Percentiles rank a stretch among this genome's conserved stretches.
phyloP scores from a whole-genome alignment of 1,139 yeast species.

The Pichia norvegensis region DNA sequence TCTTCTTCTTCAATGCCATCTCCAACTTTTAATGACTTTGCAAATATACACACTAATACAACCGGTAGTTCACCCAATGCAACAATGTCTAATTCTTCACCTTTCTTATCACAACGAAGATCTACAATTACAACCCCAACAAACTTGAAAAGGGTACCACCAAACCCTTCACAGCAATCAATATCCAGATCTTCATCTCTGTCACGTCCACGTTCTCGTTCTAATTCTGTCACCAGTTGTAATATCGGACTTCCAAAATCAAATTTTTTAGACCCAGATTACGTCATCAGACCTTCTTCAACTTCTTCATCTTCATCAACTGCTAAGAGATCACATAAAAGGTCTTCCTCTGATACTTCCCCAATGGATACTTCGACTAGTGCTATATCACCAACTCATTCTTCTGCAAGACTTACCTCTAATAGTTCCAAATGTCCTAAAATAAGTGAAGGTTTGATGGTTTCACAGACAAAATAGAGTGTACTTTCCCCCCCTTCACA shows the following conservation, averaged over 20 bases:
- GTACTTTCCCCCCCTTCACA: neutral
- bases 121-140: conserved; percentile 17
- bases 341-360: neutral
- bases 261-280: neutral
- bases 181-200: conserved; percentile 10
- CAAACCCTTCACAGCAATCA: neutral
- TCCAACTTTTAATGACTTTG: neutral
- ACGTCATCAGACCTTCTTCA: neutral
- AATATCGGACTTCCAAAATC: neutral
- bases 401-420: neutral
- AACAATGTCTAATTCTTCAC: conserved; percentile 7
- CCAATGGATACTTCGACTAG: neutral
- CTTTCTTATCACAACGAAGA: conserved; percentile 18
- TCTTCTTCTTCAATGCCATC: conserved; percentile 12
- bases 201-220: conserved; percentile 4
- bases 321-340: neutral
- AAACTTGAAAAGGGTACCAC: conserved; percentile 10
- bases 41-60: neutral
- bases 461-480: neutral
- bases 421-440: neutral
- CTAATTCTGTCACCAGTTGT: conserved; percentile 1
- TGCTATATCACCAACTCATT: neutral
- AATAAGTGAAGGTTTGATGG: neutral
- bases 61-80: conserved; percentile 8
- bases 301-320: neutral